These are phyloP conservation scores for Diaporthe amygdali DNA, from an alignment of 2,329 filamentous ascomycete genomes.

Conservation along the genomic window DNA sequence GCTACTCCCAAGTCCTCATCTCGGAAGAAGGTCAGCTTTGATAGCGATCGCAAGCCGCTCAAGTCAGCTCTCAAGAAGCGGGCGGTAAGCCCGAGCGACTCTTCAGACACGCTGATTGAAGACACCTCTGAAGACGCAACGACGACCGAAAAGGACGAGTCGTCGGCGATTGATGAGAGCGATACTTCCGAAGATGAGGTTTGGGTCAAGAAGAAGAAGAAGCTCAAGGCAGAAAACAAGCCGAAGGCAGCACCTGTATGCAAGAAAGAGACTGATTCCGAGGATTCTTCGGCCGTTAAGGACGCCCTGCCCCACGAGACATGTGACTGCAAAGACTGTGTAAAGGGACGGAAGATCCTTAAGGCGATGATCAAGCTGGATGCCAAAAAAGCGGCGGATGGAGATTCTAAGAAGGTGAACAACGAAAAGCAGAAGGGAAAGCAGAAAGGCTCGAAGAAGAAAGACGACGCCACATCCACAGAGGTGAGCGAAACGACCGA, in stretches of 20 bases:
- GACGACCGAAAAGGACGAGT: conserved; percentile 21
- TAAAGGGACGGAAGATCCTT: conserved; percentile 32
- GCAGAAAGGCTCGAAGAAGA: conserved; percentile 29
- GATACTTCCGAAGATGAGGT: conserved; percentile 18
- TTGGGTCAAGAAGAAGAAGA: background rate
- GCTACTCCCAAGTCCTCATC: background rate
- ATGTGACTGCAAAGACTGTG: conserved; percentile 41
- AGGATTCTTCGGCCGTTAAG: conserved; percentile 24
- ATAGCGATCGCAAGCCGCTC: conserved; percentile 31
- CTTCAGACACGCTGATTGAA: conserved; percentile 30
- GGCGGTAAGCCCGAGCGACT: conserved; percentile 21
- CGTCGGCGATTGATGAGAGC: conserved; percentile 19
- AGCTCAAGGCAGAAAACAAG: conserved; percentile 25
- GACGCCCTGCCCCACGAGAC: conserved; percentile 41
- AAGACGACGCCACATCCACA: conserved; percentile 10
- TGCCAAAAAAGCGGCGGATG: background rate
- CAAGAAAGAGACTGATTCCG: conserved; percentile 21
- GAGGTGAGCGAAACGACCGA: conserved; percentile 17
- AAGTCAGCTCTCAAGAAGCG: conserved; percentile 46
- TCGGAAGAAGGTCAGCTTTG: conserved; percentile 52
- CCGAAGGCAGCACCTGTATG: conserved; percentile 17
- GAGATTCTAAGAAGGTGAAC: background rate
- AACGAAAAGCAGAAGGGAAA: conserved; percentile 22
- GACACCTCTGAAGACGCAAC: conserved; percentile 23
- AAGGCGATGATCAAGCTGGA: conserved; percentile 26